Base-by-base conservation (phyloP, 2,329 filamentous ascomycete genomes). In the Fusarium sp. region DNA sequence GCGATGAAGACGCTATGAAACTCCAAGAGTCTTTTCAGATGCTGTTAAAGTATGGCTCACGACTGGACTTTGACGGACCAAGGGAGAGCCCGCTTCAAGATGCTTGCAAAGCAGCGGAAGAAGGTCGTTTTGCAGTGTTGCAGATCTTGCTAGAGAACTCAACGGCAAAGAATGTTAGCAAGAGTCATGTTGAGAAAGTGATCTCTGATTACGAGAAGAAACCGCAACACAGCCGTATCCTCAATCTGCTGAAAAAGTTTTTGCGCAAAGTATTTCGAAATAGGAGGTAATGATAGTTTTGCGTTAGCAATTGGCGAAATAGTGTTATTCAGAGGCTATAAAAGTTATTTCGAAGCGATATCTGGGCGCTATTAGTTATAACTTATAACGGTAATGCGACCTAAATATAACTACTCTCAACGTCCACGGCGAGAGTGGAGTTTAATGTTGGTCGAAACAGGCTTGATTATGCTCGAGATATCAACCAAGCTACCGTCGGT, bases 41-140 rank as follows among this genome's bases (percentile, higher is more conserved):
- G 10, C 48, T 70, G 3, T 26, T 72, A 5, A 6, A 51, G 13
- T 22, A 68, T 40, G 46, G 36, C 6, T 42, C 54, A 5, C 39
- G 58, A 3, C 9, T 72, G 13, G 61, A 58, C 14, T 42, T 38
- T 20, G 33, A 55, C 2, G 58, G 45, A 2, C 7, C 7, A 22
- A 39, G 15, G 5, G 44, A 43, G 14, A 64, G 46, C 24, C 52
- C 55, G 7, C 45, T 69, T 2, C 43, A 58, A 17, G 43, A 58
- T 15, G 61, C 43, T 3, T 69, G 46, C 10, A 34, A 53, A n/a
- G 42, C 51, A 38, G 54, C 44, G 7, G 39, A 51, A 36, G 5
- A 52, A 3, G 42, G 38, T 24, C 48, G 24, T n/a, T 48, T 34
- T 8, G 40, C 15, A 4, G n/a, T 72, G 6, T 9, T 70, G 2